Conservation (phyloP, 805 yeast species). For the Candida succiphila region DNA sequence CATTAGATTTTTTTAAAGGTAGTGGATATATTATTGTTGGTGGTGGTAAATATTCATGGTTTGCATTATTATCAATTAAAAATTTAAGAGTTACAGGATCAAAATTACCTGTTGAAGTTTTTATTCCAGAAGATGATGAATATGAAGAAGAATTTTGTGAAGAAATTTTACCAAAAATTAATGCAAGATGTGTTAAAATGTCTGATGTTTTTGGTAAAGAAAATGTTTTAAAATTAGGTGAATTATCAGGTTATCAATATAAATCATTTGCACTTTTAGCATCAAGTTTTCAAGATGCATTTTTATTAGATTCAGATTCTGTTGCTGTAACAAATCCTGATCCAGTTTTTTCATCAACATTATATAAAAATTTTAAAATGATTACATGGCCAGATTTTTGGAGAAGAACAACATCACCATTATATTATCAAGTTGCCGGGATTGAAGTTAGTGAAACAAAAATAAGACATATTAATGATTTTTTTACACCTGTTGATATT, state of each 20-base stretch:
- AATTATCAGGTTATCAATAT: slow-evolving; percentile 25
- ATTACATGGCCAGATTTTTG: slow-evolving; percentile 74
- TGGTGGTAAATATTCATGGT: slow-evolving; percentile 34
- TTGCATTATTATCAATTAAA: slow-evolving; percentile 28
- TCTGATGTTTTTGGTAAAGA: slow-evolving; percentile 25
- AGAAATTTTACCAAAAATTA: slow-evolving; percentile 26
- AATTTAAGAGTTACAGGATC: slow-evolving; percentile 34
- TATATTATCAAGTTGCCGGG: slow-evolving; percentile 31
- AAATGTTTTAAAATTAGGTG: slow-evolving; percentile 8
- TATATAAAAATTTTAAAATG: slow-evolving; percentile 40
- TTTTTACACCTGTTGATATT: slow-evolving; percentile 11
- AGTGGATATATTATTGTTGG: slow-evolving; percentile 30
- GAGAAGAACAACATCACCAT: slow-evolving; percentile 60
- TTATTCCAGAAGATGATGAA: slow-evolving; percentile 29
- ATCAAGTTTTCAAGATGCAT: slow-evolving; percentile 34
- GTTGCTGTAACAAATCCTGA: slow-evolving; percentile 34
- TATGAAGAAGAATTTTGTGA: slow-evolving; percentile 31
- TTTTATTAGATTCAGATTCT: slow-evolving; percentile 39
- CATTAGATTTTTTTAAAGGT: slow-evolving; percentile 15
- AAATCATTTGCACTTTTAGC: slow-evolving; percentile 34
- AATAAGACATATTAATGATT: slow-evolving; percentile 15
- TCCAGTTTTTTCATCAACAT: slow-evolving; percentile 22
- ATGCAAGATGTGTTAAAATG: slow-evolving; percentile 32
- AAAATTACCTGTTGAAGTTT: slow-evolving; percentile 31
- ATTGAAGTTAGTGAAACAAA: slow-evolving; percentile 20